A percentile compares a stretch with the other conserved stretches of the same genome.
These are phyloP conservation scores for Wickerhamomyces hampshirensis DNA, from an alignment of 805 yeast genomes.

Conservation along the genomic window DNA sequence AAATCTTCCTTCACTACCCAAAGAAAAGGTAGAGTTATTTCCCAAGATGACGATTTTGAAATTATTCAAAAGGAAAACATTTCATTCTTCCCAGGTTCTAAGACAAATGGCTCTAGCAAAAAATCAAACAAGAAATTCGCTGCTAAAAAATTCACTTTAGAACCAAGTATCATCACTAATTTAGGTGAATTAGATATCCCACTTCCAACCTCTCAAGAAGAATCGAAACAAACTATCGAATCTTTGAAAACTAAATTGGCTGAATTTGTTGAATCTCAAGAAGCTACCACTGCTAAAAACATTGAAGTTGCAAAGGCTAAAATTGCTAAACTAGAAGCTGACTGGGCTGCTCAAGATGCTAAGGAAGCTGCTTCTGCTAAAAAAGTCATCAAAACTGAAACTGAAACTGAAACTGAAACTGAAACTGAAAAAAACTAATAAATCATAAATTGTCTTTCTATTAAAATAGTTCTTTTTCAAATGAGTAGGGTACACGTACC, in stretches of 20 bases:
- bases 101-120: slow-evolving; percentile 35
- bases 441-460: too few relatives aligned
- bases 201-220: slow-evolving; percentile 74
- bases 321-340: slow-evolving; percentile 61
- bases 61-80: slow-evolving; percentile 60
- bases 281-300: slow-evolving; percentile 72
- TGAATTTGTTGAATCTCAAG: slow-evolving; percentile 68
- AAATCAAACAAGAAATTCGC: slow-evolving; percentile 54
- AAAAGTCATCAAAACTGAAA: slow-evolving; percentile 10
- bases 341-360: slow-evolving; percentile 42
- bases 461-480: too few relatives aligned
- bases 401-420: too few relatives aligned
- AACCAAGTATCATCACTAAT: slow-evolving; percentile 73
- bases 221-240: slow-evolving; percentile 58
- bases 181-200: slow-evolving; percentile 72
- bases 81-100: slow-evolving; percentile 50
- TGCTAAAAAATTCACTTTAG: slow-evolving; percentile 58
- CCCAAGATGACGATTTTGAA: slow-evolving; percentile 59
- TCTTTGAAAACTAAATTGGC: slow-evolving; percentile 68
- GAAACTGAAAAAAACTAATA: too few relatives aligned
- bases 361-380: slow-evolving; percentile 24
- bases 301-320: slow-evolving; percentile 73
- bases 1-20: slow-evolving; percentile 25
- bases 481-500: too few relatives aligned
- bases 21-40: slow-evolving; percentile 41